Evolutionary conservation across 306 rosid species (phyloP), one percentile per base, ranked within the genome.

Genomic region (Rosa chinensis): DNA sequence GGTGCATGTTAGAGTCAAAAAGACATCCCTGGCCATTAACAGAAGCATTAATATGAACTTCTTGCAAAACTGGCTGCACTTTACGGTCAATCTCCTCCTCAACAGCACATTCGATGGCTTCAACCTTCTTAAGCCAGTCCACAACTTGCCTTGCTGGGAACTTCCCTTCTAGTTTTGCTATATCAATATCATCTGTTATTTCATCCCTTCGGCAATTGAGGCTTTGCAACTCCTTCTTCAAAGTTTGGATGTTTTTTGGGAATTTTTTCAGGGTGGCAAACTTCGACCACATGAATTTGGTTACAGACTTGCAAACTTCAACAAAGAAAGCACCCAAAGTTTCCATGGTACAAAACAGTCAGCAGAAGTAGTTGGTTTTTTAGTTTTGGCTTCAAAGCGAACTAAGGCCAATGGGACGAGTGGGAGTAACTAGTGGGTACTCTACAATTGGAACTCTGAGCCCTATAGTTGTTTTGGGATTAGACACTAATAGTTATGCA

Each of bases 91-190:
- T 75, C 56, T 37, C 56, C 39, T 39, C 47, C 18, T 68, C 16
- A 23, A 74, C 79, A 48, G 23, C 18, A 32, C 0, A 6, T 8
- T 43, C n/a, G 3, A 81, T 18, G 63, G 2, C 35, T n/a, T 68
- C 76, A 2, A 74, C 84, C 35, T 10, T 61, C 64, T 44, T 1
- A 45, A 81, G 70, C 84, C 80, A 81, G 3, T 21, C 62, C 3
- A 1, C 28, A 25, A 75, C 76, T 58, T 37, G 39, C 16, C 18
- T 2, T 1, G 43, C 43, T 3, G 50, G 70, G 0, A 4, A 14
- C 40, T 68, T 66, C 59, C 72, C 84, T 81, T 81, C 76, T 25
- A 45, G 39, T 52, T 11, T 16, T 8, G 52, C 75, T n/a, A 58
- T 1, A 13, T 68, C 53, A 9, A 70, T 21, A 18, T 68, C 62